Base-by-base conservation (phyloP, 495 filamentous ascomycete species). In the Lasiosphaeria miniovina region DNA sequence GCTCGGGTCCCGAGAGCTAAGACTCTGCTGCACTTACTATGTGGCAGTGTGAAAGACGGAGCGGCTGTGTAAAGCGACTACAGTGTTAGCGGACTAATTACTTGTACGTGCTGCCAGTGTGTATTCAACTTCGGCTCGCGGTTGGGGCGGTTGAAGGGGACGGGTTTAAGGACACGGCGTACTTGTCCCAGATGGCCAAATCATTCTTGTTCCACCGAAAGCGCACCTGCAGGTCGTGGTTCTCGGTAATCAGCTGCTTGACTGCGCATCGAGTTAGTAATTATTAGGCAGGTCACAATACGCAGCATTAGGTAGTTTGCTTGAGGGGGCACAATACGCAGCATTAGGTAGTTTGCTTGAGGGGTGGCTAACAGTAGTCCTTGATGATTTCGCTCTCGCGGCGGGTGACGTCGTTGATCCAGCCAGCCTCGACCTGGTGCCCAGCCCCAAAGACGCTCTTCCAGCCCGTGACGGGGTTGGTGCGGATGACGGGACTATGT, bases 381-480 rank as follows among this genome's bases (percentile, higher is more conserved):
- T 89, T 76, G 35, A 89, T 69, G 48, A 81, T 72, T 8, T 80
- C 70, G 59, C 80, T 84, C 74, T 91, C 89, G 7, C 80, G 71
- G 46, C 82, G 77, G 0, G 80, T 81, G 7, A 91, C 69, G 5
- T 78, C 87, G 66, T 89, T 86, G 68, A 90, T 88, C 41, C 79
- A 74, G 41, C 80, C 75, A 0, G 80, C 75, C 61, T 88, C 83
- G 35, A 80, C 76, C 36, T 72, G 72, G 31, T 67, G 67, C 36
- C 82, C 84, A 46, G 84, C 79, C 6, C 81, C 84, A 62, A 84
- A 90, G 8, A 91, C 70, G 12, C 73, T 78, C 65, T 90, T 90
- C 86, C 88, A 90, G 6, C 88, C 87, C 0, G 87, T 89, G 2
- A 90, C 84, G 0, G 88, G 88, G 64, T 91, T 89, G 8, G 87